Conservation (phyloP, 306 rosid genomes). For the Carpinus viminea region DNA sequence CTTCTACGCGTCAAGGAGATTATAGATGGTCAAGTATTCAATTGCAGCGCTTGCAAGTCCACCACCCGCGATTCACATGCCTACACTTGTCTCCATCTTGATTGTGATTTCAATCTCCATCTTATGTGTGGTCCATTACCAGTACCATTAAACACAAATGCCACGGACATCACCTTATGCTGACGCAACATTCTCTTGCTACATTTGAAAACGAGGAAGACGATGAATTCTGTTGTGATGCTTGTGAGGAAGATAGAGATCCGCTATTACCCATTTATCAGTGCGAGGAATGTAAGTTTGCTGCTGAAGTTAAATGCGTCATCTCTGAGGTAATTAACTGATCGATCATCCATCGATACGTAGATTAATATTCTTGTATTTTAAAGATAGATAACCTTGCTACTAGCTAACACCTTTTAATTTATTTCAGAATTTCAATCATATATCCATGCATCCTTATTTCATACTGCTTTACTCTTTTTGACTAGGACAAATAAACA, state of each 20-base stretch:
- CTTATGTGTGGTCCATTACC: slow-evolving; percentile 19
- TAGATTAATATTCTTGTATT: too few species aligned
- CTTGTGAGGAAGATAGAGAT: slow-evolving; percentile 15
- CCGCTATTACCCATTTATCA: neutral
- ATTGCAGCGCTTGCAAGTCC: too few species aligned
- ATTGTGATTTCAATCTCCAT: slow-evolving; percentile 12
- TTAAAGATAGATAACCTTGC: too few species aligned
- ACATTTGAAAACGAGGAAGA: neutral
- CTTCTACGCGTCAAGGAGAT: too few species aligned
- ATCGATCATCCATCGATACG: too few species aligned
- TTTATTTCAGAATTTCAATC: too few species aligned
- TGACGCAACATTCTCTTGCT: neutral
- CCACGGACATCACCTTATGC: neutral
- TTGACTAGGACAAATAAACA: too few species aligned
- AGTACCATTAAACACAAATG: neutral
- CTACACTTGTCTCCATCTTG: neutral
- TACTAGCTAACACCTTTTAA: too few species aligned
- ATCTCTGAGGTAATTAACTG: neutral
- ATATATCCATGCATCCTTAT: too few species aligned
- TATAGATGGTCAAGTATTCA: too few species aligned
- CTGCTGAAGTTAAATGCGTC: slow-evolving; percentile 9
- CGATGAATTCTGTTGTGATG: slow-evolving; percentile 16
- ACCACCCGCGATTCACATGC: too few species aligned
- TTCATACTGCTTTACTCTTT: too few species aligned
- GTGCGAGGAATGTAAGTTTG: neutral